Evolutionary conservation across 148 eudicot species (phyloP), one percentile per base, ranked within the genome.

Genomic region (Rhododendron simsii): DNA sequence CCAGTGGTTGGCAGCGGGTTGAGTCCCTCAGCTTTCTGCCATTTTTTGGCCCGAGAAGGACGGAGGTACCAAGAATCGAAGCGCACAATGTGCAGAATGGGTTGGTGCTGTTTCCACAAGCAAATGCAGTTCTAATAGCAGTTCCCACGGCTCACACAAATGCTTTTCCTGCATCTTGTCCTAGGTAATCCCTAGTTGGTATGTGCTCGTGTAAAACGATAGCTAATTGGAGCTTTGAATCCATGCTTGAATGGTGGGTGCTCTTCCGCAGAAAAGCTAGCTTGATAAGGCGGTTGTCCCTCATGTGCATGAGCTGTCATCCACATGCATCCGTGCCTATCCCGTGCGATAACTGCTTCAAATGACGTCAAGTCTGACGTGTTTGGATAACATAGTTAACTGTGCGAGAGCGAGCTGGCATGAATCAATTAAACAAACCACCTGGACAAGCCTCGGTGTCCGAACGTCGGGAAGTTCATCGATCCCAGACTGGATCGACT

Each of bases 1-100:
- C 89, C 93, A 15, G 57, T 88, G 86, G 85, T 88, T 41, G 85
- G 50, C 96, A 95, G 0, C 87, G 90, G 78, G 35, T 89, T 50
- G 93, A 92, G 80, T 90, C 91, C 4, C 83, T 94, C 75, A 91
- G 26, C 23, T 59, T 59, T 59, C 26, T 21, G 67, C 26, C 0
- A 12, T 21, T 59, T 59, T 57, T 59, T 59, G 67, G 67, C 11
- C 67, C 0, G 65, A 59, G 65, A 59, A 20, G 7, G 65, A 21
- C 10, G 1, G 21, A 55, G 5, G 65, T 18, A 59, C 1, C n/a
- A 59, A 59, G 26, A 59, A 59, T 59, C 26, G n/a, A 21, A 59
- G 23, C 7, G n/a, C 26, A 7, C 63, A 57, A 59, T 21, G 67
- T 21, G 67, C 67, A 59, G 26, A 59, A 20, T 59, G n/a, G n/a